Evolutionary conservation across 2,329 filamentous ascomycete species (phyloP).

Genomic region (Nakataea oryzae): DNA sequence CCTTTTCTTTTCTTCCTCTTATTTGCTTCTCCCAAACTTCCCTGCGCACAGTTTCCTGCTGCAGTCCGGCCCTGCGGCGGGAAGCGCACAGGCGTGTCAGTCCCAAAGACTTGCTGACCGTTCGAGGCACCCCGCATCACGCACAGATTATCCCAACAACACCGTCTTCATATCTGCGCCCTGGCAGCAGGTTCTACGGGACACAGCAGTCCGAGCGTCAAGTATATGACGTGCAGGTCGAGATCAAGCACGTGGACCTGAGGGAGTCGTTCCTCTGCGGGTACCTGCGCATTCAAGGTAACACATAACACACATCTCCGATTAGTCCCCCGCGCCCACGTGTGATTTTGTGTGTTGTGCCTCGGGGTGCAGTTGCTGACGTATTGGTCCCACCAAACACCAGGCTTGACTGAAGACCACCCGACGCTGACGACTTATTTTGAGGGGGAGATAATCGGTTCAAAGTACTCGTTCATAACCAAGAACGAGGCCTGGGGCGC

Average conservation of each 20-base stretch:
- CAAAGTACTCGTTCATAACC: conserved; percentile 89
- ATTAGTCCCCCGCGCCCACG: neutral
- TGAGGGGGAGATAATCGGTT: conserved; percentile 94
- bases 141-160: conserved; percentile 62
- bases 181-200: conserved; percentile 80
- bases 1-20: too few relatives aligned
- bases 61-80: too few relatives aligned
- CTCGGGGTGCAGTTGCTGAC: neutral
- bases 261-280: conserved; percentile 89
- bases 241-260: conserved; percentile 94
- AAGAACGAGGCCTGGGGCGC: conserved; percentile 86
- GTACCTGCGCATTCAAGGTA: conserved; percentile 91
- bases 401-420: conserved; percentile 89
- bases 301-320: conserved; percentile 2
- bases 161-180: conserved; percentile 77
- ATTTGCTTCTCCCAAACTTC: neutral
- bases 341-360: neutral
- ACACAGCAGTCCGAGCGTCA: conserved; percentile 91
- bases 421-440: conserved; percentile 98
- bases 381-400: conserved; percentile 8
- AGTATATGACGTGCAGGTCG: conserved; percentile 90
- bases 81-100: neutral
- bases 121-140: neutral
- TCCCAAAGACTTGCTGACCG: neutral
- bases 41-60: neutral